Conservation (phyloP, 257 asterid species). For the Solanum verrucosum region DNA sequence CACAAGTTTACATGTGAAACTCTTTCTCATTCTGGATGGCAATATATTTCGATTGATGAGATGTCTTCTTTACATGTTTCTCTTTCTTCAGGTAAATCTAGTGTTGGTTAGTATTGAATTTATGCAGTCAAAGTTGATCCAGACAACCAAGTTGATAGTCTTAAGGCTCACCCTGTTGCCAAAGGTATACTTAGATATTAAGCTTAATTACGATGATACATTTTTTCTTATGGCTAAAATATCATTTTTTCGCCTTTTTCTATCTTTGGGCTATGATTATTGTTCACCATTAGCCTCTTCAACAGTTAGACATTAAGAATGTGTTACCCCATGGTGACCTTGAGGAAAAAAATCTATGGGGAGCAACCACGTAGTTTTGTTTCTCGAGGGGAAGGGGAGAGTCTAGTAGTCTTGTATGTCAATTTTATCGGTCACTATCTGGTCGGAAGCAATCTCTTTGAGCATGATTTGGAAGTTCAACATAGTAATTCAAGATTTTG, state of each 20-base stretch:
- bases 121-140: background rate
- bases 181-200: background rate
- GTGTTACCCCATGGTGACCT: background rate
- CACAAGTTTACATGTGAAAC: background rate
- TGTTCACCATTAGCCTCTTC: background rate
- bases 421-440: background rate
- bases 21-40: background rate
- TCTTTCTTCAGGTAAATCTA: background rate
- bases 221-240: background rate
- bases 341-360: background rate
- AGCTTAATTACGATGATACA: background rate
- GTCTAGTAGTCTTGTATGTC: background rate
- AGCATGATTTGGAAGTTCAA: background rate
- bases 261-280: background rate
- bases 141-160: background rate
- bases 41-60: no score
- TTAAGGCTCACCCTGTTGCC: background rate
- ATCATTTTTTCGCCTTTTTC: background rate
- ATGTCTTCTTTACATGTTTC: background rate
- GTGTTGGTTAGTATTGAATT: background rate
- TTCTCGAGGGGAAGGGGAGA: background rate
- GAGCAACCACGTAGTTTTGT: background rate
- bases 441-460: background rate
- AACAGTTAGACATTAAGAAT: background rate
- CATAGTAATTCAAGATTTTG: background rate